Conservation (phyloP, 148 eudicot genomes). For the Arbutus unedo region DNA sequence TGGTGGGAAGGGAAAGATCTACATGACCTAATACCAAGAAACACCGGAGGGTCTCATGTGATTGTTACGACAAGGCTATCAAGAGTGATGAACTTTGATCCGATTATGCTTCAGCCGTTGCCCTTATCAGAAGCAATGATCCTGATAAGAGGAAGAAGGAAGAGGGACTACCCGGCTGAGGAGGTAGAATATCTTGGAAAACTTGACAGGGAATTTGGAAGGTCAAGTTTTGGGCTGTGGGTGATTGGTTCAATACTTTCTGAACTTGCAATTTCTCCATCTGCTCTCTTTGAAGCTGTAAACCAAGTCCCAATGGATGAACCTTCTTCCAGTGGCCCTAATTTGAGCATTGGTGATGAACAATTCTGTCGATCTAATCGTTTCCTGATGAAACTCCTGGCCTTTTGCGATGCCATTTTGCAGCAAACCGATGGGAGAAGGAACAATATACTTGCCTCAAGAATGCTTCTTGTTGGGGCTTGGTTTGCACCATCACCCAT, state of each 20-base stretch:
- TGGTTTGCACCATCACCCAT: slow-evolving; percentile 83
- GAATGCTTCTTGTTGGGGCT: slow-evolving; percentile 71
- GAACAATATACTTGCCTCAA: slow-evolving; percentile 49
- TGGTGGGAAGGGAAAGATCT: slow-evolving; percentile 96
- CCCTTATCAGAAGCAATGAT: slow-evolving; percentile 58
- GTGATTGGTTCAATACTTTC: slow-evolving; percentile 65
- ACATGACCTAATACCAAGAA: slow-evolving; percentile 74
- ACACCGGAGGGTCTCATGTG: slow-evolving; percentile 79
- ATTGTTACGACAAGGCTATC: slow-evolving; percentile 70
- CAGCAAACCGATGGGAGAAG: slow-evolving; percentile 49
- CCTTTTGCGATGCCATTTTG: slow-evolving; percentile 57
- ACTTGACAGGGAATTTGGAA: slow-evolving; percentile 55
- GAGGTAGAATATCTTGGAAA: slow-evolving; percentile 56
- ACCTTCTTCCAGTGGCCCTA: slow-evolving; percentile 22
- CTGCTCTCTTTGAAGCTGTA: slow-evolving; percentile 63
- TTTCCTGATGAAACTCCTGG: slow-evolving; percentile 56
- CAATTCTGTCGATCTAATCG: slow-evolving; percentile 51
- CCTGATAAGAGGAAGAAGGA: slow-evolving; percentile 54
- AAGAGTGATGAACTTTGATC: slow-evolving; percentile 68
- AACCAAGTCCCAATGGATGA: slow-evolving; percentile 44
- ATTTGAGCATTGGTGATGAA: slow-evolving; percentile 36
- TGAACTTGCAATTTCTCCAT: slow-evolving; percentile 65
- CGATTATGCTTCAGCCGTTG: slow-evolving; percentile 59
- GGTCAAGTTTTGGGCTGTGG: slow-evolving; percentile 69
- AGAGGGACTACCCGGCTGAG: slow-evolving; percentile 56